A percentile compares a stretch with the other conserved stretches of the same genome.
Conservation (phyloP, 1,284 basidiomycete species). For the Microbotryum violaceum region DNA sequence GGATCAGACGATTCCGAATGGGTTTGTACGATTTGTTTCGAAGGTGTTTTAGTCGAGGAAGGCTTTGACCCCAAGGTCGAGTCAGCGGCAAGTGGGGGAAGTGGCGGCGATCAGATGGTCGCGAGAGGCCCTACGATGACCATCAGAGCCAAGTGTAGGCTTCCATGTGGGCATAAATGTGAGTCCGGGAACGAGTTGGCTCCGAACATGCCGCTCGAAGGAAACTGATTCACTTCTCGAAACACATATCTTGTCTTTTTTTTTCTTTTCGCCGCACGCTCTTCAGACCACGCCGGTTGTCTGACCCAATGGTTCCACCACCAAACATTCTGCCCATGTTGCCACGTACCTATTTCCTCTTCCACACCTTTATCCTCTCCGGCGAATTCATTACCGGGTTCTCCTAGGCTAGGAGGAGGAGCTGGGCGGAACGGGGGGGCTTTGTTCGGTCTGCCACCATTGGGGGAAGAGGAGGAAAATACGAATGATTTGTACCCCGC, state of each 20-base stretch:
- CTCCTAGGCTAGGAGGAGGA: too few species aligned
- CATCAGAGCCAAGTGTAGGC: neutral
- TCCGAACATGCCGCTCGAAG: neutral
- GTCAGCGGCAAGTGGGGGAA: neutral
- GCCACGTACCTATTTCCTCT: conserved; percentile 3
- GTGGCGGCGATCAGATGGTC: neutral
- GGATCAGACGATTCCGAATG: conserved; percentile 1
- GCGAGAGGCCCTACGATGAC: neutral
- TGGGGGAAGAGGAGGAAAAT: too few species aligned
- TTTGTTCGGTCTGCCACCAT: too few species aligned
- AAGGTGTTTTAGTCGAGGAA: neutral
- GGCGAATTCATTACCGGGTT: too few species aligned
- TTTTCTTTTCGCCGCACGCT: too few species aligned
- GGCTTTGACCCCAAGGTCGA: neutral
- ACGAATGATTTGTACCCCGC: too few species aligned
- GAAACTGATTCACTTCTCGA: neutral
- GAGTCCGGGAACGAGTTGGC: neutral
- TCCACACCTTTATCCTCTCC: too few species aligned
- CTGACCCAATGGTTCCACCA: conserved; percentile 8
- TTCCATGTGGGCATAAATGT: conserved; percentile 11
- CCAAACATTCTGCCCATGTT: conserved; percentile 10
- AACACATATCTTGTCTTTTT: neutral
- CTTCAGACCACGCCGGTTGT: conserved; percentile 13
- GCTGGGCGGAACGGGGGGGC: too few species aligned
- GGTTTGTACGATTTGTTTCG: conserved; percentile 15